Percentiles rank a stretch among this genome's conserved stretches.
phyloP scores from a whole-genome alignment of 805 yeast genomes.

The Saturnispora sanitii region DNA sequence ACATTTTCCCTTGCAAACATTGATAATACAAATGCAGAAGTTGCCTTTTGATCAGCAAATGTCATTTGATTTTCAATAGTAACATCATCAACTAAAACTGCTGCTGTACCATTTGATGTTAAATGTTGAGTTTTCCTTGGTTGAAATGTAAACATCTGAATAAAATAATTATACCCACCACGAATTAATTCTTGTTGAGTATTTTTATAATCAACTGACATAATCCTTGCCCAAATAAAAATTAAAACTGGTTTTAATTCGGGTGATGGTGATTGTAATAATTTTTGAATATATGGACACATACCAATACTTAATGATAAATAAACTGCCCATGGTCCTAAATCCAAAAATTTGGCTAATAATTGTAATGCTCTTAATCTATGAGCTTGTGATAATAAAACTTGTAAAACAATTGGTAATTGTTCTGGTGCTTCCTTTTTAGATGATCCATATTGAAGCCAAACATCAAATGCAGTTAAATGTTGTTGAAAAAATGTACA shows the following conservation, averaged over 20 bases:
- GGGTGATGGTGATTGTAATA: slow-evolving; percentile 89
- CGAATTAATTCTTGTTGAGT: slow-evolving; percentile 89
- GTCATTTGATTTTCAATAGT: slow-evolving; percentile 26
- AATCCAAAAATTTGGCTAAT: slow-evolving; percentile 75
- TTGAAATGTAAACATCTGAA: slow-evolving; percentile 55
- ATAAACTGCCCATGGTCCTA: slow-evolving; percentile 97
- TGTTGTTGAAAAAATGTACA: slow-evolving; percentile 95
- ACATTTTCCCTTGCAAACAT: slow-evolving; percentile 74
- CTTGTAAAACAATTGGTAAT: slow-evolving; percentile 87
- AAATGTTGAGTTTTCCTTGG: slow-evolving; percentile 14
- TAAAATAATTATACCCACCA: slow-evolving; percentile 85
- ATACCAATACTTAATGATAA: slow-evolving; percentile 89
- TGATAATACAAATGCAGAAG: slow-evolving; percentile 86
- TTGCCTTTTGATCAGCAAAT: slow-evolving; percentile 82
- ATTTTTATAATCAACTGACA: slow-evolving; percentile 86
- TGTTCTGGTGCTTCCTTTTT: slow-evolving; percentile 88
- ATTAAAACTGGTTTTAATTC: slow-evolving; percentile 90
- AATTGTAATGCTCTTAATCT: slow-evolving; percentile 79
- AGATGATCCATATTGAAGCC: slow-evolving; percentile 87
- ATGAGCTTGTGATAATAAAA: slow-evolving; percentile 86
- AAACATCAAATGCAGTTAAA: slow-evolving; percentile 88
- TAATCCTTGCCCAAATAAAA: slow-evolving; percentile 94
- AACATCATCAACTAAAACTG: slow-evolving; percentile 13
- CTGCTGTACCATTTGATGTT: slow-evolving; percentile 21
- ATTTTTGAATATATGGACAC: slow-evolving; percentile 85